Conservation (phyloP, 2,329 filamentous ascomycete species). For the Calonectria pseudoreteaudii region DNA sequence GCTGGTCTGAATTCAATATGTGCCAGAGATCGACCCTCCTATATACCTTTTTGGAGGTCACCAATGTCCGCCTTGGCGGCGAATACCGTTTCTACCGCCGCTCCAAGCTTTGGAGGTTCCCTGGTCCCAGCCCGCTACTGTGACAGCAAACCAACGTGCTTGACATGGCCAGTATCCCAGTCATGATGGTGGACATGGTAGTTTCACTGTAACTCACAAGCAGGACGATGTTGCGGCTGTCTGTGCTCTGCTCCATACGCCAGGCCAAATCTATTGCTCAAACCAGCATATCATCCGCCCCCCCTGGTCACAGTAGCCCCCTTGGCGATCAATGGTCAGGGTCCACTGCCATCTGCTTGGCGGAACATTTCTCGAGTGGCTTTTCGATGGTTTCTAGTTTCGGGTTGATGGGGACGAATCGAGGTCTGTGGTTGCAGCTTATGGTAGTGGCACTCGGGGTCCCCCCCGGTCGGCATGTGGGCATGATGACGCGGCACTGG, state of each 20-base stretch:
- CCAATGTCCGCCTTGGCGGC: not conserved
- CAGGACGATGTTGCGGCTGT: constrained; percentile 26
- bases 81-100: constrained; percentile 16
- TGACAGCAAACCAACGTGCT: constrained; percentile 32
- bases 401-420: constrained; percentile 29
- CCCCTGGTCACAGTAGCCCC: constrained; percentile 22
- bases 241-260: constrained; percentile 7
- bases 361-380: constrained; percentile 35
- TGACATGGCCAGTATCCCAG: constrained; percentile 31
- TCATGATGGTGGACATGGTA: constrained; percentile 30
- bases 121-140: constrained; percentile 18
- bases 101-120: constrained; percentile 12
- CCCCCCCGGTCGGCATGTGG: constrained; percentile 21
- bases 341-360: constrained; percentile 34
- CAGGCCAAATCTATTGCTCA: not conserved
- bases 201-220: constrained; percentile 37
- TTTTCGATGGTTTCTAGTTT: constrained; percentile 33
- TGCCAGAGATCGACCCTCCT: constrained; percentile 19
- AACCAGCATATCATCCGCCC: constrained; percentile 14
- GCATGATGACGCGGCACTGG: constrained; percentile 39
- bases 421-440: constrained; percentile 17
- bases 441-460: not conserved
- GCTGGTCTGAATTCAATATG: constrained; percentile 16
- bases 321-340: constrained; percentile 34
- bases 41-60: constrained; percentile 32